Percentiles rank a stretch among this genome's conserved stretches.
Conservation (phyloP, 768 basidiomycete species). For the Russula compacta region DNA sequence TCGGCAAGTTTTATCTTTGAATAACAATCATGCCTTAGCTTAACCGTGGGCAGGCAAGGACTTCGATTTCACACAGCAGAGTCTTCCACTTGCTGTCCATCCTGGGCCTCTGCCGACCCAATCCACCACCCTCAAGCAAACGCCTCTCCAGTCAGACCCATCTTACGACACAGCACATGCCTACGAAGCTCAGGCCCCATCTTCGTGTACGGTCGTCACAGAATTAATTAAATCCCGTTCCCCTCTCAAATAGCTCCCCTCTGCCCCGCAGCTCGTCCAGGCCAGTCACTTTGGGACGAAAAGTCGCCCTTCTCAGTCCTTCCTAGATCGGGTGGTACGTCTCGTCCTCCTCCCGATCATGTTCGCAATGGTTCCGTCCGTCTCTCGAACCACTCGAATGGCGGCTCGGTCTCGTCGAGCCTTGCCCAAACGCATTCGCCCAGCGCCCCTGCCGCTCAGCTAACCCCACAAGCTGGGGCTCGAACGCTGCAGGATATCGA, state of each 20-base stretch:
- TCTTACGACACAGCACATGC: slow-evolving; percentile 4
- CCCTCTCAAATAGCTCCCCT: slow-evolving; percentile 24
- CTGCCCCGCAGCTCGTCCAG: slow-evolving; percentile 38
- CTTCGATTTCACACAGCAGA: slow-evolving; percentile 70
- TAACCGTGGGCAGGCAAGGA: slow-evolving; percentile 56
- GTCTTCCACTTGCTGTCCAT: slow-evolving; percentile 27
- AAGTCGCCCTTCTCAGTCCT: slow-evolving; percentile 67
- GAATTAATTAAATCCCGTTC: slow-evolving; percentile 18
- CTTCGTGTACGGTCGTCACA: slow-evolving; percentile 26
- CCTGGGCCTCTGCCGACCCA: not conserved
- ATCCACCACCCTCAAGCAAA: not conserved
- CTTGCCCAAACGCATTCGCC: slow-evolving; percentile 10
- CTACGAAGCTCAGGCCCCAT: slow-evolving; percentile 14
- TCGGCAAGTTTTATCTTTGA: slow-evolving; percentile 50
- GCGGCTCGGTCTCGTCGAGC: slow-evolving; percentile 14
- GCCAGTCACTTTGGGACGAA: slow-evolving; percentile 78
- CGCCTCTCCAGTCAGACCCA: not conserved
- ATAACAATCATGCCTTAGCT: not conserved
- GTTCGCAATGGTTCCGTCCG: slow-evolving; percentile 22
- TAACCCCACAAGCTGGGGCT: slow-evolving; percentile 22
- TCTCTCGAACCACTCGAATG: slow-evolving; percentile 11
- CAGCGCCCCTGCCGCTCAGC: slow-evolving; percentile 22
- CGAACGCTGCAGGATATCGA: slow-evolving; percentile 76
- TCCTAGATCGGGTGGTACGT: slow-evolving; percentile 29
- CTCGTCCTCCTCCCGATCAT: slow-evolving; percentile 23